Percentiles rank a stretch among this genome's conserved stretches.
phyloP scores from a whole-genome alignment of 148 eudicot genomes.

The Nepenthes gracilis region DNA sequence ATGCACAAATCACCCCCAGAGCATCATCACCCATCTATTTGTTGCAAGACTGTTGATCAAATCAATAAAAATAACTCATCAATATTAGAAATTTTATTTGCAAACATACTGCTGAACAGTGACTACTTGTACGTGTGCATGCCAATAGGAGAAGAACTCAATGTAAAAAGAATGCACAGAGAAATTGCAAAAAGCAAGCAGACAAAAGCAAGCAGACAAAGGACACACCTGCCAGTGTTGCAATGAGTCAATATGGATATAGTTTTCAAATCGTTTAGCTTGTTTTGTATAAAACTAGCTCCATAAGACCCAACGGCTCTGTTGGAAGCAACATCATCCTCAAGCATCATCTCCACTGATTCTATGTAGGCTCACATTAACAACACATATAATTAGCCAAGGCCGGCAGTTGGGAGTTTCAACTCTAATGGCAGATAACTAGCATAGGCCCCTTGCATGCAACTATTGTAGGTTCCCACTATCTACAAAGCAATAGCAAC shows the following conservation, averaged over 20 bases:
- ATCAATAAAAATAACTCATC: not conserved
- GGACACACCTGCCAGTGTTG: conserved; percentile 86
- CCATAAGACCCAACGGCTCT: conserved; percentile 84
- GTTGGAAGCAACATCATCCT: conserved; percentile 92
- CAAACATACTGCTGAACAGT: not conserved
- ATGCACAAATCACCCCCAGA: conserved; percentile 87
- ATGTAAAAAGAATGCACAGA: too few species aligned
- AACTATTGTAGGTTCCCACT: not conserved
- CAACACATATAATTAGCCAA: not conserved
- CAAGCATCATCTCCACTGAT: conserved; percentile 86
- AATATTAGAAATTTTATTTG: not conserved
- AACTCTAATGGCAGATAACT: not conserved
- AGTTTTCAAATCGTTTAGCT: conserved; percentile 31
- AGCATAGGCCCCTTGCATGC: not conserved
- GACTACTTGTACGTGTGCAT: not conserved
- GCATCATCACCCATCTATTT: conserved; percentile 99
- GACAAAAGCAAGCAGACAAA: too few species aligned
- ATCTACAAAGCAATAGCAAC: not conserved
- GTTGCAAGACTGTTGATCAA: conserved; percentile 69
- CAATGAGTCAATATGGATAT: conserved; percentile 89
- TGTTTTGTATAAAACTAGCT: conserved; percentile 47
- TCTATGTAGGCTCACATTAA: conserved; percentile 55
- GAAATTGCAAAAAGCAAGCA: not conserved
- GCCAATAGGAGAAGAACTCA: not conserved
- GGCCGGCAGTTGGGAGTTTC: not conserved